Evolutionary conservation across 2,329 filamentous ascomycete genomes (phyloP).

Genomic region (Diaporthe sp.): DNA sequence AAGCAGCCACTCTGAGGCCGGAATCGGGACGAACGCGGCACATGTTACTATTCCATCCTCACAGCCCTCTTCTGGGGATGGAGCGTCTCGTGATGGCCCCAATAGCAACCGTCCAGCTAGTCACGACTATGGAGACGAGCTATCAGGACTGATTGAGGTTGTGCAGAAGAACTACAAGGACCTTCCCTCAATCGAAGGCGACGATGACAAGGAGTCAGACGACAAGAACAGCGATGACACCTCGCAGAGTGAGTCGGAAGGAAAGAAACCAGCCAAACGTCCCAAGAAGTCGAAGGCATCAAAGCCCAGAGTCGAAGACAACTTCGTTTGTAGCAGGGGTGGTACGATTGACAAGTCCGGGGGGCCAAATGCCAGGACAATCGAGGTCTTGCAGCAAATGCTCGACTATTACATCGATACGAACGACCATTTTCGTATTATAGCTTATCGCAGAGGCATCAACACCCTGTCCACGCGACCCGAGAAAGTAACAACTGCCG

Average conservation of each 20-base stretch:
- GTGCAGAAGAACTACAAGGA: slow-evolving; percentile 69
- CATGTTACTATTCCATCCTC: not conserved
- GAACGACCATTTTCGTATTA: slow-evolving; percentile 82
- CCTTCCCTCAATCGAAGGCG: slow-evolving; percentile 65
- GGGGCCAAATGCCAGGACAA: slow-evolving; percentile 83
- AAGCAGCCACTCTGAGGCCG: not conserved
- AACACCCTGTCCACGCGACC: slow-evolving; percentile 77
- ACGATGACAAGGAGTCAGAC: slow-evolving; percentile 56
- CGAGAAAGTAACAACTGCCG: slow-evolving; percentile 71
- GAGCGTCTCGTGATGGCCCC: slow-evolving; percentile 23
- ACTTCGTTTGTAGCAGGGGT: slow-evolving; percentile 69
- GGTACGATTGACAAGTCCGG: slow-evolving; percentile 59
- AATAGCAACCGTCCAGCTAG: slow-evolving; percentile 12
- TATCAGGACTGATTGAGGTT: slow-evolving; percentile 76
- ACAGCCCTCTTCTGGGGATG: not conserved
- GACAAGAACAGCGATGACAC: slow-evolving; percentile 41
- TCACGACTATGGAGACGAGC: slow-evolving; percentile 60
- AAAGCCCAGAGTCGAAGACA: slow-evolving; percentile 57
- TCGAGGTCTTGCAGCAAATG: slow-evolving; percentile 85
- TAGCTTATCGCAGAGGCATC: slow-evolving; percentile 84
- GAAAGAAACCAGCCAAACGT: slow-evolving; percentile 45
- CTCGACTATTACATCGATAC: slow-evolving; percentile 80
- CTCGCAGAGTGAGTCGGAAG: slow-evolving; percentile 43
- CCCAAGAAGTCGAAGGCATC: slow-evolving; percentile 41
- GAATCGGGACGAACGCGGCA: not conserved